Conservation (phyloP, 192 early-diverging fungal species). For the Rhizophagus prolifer region DNA sequence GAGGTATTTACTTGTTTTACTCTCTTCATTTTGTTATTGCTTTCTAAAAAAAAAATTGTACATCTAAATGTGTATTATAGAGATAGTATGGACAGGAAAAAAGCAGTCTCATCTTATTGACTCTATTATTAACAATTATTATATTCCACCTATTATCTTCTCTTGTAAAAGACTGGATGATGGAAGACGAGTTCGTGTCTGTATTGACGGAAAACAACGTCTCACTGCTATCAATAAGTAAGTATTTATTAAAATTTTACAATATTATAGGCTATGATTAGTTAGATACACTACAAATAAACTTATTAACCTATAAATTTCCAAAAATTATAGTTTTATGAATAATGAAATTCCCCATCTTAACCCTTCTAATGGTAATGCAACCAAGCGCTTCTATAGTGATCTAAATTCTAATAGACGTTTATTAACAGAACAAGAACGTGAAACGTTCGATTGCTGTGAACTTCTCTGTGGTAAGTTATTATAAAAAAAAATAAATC, state of each 20-base stretch:
- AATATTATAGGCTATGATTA: not conserved
- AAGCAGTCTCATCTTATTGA: slow-evolving; percentile 25
- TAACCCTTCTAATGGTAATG: slow-evolving; percentile 19
- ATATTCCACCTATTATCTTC: no score
- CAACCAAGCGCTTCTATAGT: slow-evolving; percentile 13
- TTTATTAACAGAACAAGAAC: slow-evolving; percentile 16
- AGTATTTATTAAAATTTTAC: not conserved
- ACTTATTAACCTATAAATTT: no score
- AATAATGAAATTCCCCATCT: slow-evolving; percentile 35
- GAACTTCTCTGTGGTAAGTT: no score
- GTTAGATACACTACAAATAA: not conserved
- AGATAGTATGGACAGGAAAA: slow-evolving; percentile 19
- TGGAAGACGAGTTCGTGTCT: slow-evolving; percentile 27
- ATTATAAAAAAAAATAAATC: no score
- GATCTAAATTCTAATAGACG: not conserved
- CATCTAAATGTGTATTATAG: no score
- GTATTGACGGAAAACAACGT: slow-evolving; percentile 38
- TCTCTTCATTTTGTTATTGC: no score
- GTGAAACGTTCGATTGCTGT: no score
- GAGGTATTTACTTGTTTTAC: no score
- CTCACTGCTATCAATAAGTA: slow-evolving; percentile 36
- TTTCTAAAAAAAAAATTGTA: no score
- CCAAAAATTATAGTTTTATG: slow-evolving; percentile 33
- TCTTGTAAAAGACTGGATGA: no score
- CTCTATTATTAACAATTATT: no score